Base-by-base conservation (phyloP, 306 rosid genomes). In the Quercus engelmannii region DNA sequence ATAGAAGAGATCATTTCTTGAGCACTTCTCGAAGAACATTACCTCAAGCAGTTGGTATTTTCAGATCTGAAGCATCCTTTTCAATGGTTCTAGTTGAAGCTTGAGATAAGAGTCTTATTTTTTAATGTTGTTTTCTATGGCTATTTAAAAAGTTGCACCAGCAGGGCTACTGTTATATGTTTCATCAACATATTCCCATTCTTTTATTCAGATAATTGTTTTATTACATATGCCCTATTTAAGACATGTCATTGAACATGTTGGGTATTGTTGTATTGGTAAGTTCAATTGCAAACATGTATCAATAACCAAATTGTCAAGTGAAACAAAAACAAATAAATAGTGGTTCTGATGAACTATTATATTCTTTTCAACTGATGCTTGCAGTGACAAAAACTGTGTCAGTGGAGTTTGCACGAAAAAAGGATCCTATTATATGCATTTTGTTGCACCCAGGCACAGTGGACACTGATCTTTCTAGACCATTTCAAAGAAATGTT, bases 361-460 rank as follows among this genome's bases (percentile, higher is more conserved):
- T 41, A 19, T 26, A 19, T 65, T 35, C 17, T 4, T 15, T 55
- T 49, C 20, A 4, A 43, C 3, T 65, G 69, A 62, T 51, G 26
- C 49, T 81, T 79, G 74, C 88, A 94, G 99, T 94, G 78, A 86
- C 97, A 5, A 92, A 90, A 89, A 90, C 85, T 10, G 63, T 88
- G 35, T 84, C 99, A 3, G 82, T 90, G 74, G 99, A 94, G 82
- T 86, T 94, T 71, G 92, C 90, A 21, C 74, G 97, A 73, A 92
- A 79, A 87, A 94, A 90, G 86, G 97, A 94, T 82, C 93, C 97
- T 33, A 87, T 92, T 55, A 56, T 74, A 13, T 92, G 92, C 90
- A 87, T 92, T 81, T 79, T 91, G n/a, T 80, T 94, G 90, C 99
- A 94, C 79, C 97, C 98, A n/a, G 98, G 98, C 76, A 94, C 98